Evolutionary conservation across 2,329 filamentous ascomycete genomes (phyloP).

Genomic region (Aspergillus ochraceus): DNA sequence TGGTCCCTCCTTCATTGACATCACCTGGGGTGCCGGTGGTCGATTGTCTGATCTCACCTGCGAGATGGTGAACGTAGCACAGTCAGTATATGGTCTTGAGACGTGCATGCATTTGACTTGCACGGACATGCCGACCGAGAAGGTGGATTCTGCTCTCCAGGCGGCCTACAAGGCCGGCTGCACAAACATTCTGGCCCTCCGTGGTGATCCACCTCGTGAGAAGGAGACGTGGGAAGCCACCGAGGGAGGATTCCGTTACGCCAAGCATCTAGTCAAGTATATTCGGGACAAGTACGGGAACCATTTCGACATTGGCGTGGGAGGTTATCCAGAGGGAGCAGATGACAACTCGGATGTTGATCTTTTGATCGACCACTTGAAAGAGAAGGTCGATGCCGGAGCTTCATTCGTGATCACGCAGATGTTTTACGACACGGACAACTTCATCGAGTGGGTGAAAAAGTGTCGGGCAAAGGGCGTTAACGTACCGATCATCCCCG

Average conservation of each 20-base stretch:
- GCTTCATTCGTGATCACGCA: conserved; percentile 94
- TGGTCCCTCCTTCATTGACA: conserved; percentile 93
- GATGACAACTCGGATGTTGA: conserved; percentile 92
- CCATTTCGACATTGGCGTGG: conserved; percentile 96
- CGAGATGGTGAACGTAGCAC: conserved; percentile 96
- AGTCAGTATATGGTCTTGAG: conserved; percentile 92
- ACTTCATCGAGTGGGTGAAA: conserved; percentile 86
- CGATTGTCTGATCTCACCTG: conserved; percentile 87
- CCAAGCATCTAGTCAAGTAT: conserved; percentile 83
- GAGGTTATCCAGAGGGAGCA: conserved; percentile 92
- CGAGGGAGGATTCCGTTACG: conserved; percentile 86
- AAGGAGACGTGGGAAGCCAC: conserved; percentile 90
- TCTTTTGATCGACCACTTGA: conserved; percentile 82
- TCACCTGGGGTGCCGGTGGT: conserved; percentile 97
- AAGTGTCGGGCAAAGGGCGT: conserved; percentile 86
- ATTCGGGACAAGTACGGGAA: conserved; percentile 77
- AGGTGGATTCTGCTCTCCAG: conserved; percentile 83
- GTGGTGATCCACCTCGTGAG: conserved; percentile 91
- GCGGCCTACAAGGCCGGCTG: conserved; percentile 93
- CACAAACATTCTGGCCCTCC: conserved; percentile 92
- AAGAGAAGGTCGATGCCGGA: conserved; percentile 95
- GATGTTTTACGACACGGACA: conserved; percentile 99
- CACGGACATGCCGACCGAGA: conserved; percentile 93
- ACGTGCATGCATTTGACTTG: conserved; percentile 99
- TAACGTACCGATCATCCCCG: conserved; percentile 76